Conservation (phyloP, 306 rosid genomes). For the Cyamopsis tetragonoloba region DNA sequence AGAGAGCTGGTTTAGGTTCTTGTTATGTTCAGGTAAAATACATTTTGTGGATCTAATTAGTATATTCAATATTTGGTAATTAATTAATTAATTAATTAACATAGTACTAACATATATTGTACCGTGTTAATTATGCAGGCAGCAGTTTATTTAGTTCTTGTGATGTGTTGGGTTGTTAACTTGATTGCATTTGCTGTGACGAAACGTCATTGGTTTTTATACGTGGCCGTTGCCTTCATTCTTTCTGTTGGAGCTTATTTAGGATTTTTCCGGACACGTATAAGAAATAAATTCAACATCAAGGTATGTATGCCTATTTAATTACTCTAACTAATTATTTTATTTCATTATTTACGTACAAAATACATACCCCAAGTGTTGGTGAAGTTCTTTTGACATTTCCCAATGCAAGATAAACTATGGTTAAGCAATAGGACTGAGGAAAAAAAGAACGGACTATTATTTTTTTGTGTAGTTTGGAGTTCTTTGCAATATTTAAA, state of each 20-base stretch:
- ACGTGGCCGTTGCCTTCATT: slow-evolving; percentile 51
- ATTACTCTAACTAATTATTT: too few species aligned
- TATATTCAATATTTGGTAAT: background rate
- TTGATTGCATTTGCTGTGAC: slow-evolving; percentile 54
- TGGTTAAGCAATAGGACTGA: too few species aligned
- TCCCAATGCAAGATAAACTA: too few species aligned
- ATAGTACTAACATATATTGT: too few species aligned
- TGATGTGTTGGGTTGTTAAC: slow-evolving; percentile 45
- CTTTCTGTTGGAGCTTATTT: slow-evolving; percentile 52
- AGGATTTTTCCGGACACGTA: slow-evolving; percentile 70
- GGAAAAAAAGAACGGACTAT: too few species aligned
- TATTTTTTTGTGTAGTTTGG: too few species aligned
- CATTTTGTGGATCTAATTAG: too few species aligned
- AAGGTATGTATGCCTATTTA: slow-evolving; percentile 59
- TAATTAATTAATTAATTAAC: too few species aligned
- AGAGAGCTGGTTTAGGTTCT: slow-evolving; percentile 78
- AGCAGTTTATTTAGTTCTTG: slow-evolving; percentile 46
- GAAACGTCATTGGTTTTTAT: slow-evolving; percentile 57
- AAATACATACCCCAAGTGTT: too few species aligned
- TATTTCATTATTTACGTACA: too few species aligned
- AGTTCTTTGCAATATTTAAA: too few species aligned
- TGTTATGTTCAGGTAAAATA: slow-evolving; percentile 73
- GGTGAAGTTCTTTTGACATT: too few species aligned
- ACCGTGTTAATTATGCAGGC: slow-evolving; percentile 68
- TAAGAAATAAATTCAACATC: slow-evolving; percentile 75